A percentile compares a stretch with the other conserved stretches of the same genome.
Conservation (phyloP, 495 filamentous ascomycete genomes). For the Neurospora sp. region DNA sequence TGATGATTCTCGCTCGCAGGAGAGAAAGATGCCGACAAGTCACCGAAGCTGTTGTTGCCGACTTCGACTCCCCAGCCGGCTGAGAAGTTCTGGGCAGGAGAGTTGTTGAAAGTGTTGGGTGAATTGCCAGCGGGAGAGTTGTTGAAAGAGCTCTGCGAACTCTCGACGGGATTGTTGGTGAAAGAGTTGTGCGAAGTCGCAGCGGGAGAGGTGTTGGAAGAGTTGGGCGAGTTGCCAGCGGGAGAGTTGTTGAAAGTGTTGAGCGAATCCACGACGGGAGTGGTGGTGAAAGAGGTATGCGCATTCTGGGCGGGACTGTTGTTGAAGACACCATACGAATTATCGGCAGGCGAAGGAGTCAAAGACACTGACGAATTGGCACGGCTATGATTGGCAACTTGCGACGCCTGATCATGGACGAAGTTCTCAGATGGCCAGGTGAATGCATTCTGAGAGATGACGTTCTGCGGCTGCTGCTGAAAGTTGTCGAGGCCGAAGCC, state of each 20-base stretch:
- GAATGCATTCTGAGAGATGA: neutral
- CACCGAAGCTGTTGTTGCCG: neutral
- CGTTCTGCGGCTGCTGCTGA: neutral
- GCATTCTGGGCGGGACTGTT: neutral
- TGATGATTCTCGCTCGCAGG: neutral
- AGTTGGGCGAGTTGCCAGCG: neutral
- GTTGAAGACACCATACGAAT: neutral
- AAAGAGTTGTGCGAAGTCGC: neutral
- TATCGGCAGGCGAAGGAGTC: neutral
- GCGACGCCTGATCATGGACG: neutral
- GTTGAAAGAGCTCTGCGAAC: neutral
- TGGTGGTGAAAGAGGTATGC: neutral
- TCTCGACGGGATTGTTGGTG: neutral
- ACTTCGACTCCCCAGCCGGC: neutral
- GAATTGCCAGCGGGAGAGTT: neutral
- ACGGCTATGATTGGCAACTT: neutral
- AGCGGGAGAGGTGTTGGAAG: neutral
- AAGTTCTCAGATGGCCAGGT: neutral
- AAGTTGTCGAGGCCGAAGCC: neutral
- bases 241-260: no score
- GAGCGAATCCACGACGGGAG: no score
- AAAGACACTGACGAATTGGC: neutral
- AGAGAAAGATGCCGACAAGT: neutral
- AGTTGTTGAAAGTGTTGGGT: neutral
- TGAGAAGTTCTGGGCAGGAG: neutral